Base-by-base conservation (phyloP, 192 early-diverging fungal species). In the Chytriomyces confervae region DNA sequence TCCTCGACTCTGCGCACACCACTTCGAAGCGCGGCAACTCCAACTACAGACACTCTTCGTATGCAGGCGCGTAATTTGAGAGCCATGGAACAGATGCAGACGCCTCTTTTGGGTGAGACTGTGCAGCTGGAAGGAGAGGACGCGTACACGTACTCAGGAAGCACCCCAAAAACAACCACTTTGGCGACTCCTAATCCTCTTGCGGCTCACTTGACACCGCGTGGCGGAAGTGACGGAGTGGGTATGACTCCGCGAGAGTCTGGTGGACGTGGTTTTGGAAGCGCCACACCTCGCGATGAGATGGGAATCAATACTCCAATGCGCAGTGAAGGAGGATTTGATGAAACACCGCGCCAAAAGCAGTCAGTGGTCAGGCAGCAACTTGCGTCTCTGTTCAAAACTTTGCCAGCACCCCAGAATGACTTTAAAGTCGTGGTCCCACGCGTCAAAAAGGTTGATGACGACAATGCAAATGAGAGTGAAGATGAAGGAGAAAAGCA, bases 341-440 rank as follows among this genome's bases (percentile, higher is more conserved):
- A 83, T 20, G 90, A 88, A 10, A 96, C 96, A 7, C 93, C 94
- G 24, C 89, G 92, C 7, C 62, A 84, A 62, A 83, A 85, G 4
- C 90, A 92, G 69, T 75, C 76, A 23, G 81, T 88, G 10, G 76
- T 94, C 29, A 91, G 91, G 16, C 90, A 93, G 75, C 91, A 92
- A 66, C 86, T 99, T 9, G 78, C 89, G 36, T 87, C 85, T 63
- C 87, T 92, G 46, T 91, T 97, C 27, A 84, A 84, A 5, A 69
- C 82, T 29, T 82, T 99, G 16, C 97, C 97, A 1, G 85, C 88
- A 70, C 97, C 97, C 51, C 93, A 92, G 61, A 98, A 97, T 80
- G 94, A 97, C 73, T 96, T 96, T 82, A 93, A 96, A 69, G 90
- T 99, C 69, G 91, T 94, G 10, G 80, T 97, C 64, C 97, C 96